phyloP scores from a whole-genome alignment of 176 grass and related monocot species.

The Lolium perenne region DNA sequence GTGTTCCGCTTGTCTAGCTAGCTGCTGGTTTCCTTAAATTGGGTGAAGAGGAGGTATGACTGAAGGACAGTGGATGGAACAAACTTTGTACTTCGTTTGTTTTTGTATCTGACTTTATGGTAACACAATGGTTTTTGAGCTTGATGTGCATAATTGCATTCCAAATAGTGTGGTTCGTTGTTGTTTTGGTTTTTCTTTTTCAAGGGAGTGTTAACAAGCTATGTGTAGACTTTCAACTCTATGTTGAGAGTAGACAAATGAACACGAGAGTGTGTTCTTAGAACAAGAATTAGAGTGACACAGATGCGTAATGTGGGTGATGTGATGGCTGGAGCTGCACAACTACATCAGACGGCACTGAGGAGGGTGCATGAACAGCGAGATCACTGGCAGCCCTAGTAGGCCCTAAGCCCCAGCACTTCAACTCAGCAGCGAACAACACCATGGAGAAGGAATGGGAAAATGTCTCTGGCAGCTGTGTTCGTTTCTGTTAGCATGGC shows the following conservation, averaged over 20 bases:
- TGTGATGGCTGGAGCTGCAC: no score
- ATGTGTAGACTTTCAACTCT: conserved; percentile 11
- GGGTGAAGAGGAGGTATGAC: neutral
- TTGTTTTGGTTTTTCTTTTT: conserved; percentile 3
- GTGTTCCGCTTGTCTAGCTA: neutral
- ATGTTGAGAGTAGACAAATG: conserved; percentile 8
- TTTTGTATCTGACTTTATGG: neutral
- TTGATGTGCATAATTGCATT: neutral
- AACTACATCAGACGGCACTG: no score
- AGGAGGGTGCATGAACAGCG: no score
- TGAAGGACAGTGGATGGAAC: neutral
- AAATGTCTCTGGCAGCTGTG: no score
- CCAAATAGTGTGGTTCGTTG: neutral
- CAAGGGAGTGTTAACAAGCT: neutral
- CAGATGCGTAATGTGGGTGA: neutral
- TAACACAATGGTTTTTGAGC: neutral
- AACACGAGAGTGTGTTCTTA: neutral
- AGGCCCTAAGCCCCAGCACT: no score
- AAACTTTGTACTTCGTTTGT: neutral
- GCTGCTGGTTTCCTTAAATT: neutral
- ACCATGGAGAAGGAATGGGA: no score
- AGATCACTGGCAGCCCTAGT: no score
- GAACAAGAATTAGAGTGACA: neutral
- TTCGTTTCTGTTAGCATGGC: no score
- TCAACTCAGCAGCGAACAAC: no score